Base-by-base conservation (phyloP, 2,329 filamentous ascomycete species). In the Leptosphaerulina australis region DNA sequence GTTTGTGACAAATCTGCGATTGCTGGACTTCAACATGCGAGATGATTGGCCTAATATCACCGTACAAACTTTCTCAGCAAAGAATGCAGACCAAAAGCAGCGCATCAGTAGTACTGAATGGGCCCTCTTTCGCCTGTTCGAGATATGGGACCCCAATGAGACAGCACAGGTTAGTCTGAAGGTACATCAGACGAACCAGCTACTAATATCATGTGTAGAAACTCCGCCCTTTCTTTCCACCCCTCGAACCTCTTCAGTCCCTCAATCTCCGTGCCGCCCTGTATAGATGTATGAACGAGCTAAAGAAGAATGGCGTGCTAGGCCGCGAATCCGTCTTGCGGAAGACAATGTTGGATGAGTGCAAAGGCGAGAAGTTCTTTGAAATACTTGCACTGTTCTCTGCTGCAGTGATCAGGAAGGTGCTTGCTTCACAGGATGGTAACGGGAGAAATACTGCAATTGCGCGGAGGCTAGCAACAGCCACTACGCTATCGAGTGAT, bases 271-370 rank as follows among this genome's bases (percentile, higher is more conserved):
- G 94, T 40, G 86, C 90, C 24, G 91, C 90, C 7, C 80, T 97
- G 7, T 88, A 92, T 63, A 84, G 91, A 71, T 85, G 82, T 59
- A 83, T 99, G 44, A 89, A 93, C 56, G 87, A 90, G 41, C 79
- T 91, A 52, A 97, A 97, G 77, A 96, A 95, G 76, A 90, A 85
- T 75, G 92, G 91, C 22, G 78, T 87, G 0, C 78, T 97, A 7
- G 90, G 91, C 3, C 82, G 90, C 39, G 91, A 96, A 66, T 83
- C 83, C 0, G 83, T 95, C 0, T 76, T 97, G 24, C 85, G 94
- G 41, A 97, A 96, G 77, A 96, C 91, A 0, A 96, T 97, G 90
- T 79, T 99, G 41, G 94, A 99, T 68, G 93, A 99, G 63, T 99
- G 94, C 75, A 92, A 88, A 59, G 93, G 93, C 5, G 91, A 96